Conservation (phyloP, 192 early-diverging fungal genomes). For the Podila clonocystis region DNA sequence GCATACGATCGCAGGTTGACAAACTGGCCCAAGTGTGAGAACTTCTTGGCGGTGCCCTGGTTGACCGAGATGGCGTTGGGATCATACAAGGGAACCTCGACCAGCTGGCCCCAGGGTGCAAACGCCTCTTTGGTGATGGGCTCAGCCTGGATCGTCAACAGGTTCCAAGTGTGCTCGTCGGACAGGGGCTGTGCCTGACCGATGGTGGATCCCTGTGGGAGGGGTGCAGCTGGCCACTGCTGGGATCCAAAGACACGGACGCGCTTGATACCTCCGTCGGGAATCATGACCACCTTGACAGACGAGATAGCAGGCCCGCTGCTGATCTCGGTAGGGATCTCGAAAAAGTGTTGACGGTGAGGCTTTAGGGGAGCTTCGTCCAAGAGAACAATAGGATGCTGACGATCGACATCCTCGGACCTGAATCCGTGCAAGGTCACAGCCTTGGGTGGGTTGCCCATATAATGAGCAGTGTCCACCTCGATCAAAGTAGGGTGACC, state of each 20-base stretch:
- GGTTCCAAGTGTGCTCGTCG: constrained; percentile 21
- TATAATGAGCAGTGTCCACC: constrained; percentile 89
- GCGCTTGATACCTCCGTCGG: constrained; percentile 90
- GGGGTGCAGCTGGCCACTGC: constrained; percentile 30
- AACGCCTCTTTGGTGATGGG: constrained; percentile 76
- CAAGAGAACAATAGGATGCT: constrained; percentile 25
- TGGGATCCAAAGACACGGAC: constrained; percentile 80
- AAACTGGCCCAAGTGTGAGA: constrained; percentile 71
- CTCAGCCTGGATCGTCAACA: constrained; percentile 59
- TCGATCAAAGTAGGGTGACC: constrained; percentile 77
- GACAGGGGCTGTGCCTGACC: constrained; percentile 14
- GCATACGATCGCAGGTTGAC: constrained; percentile 60
- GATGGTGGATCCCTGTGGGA: constrained; percentile 8
- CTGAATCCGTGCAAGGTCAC: constrained; percentile 69
- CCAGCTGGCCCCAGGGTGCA: constrained; percentile 79
- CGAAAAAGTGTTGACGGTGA: constrained; percentile 79
- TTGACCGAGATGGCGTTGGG: constrained; percentile 58
- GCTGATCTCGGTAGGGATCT: constrained; percentile 37
- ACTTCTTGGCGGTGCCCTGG: constrained; percentile 80
- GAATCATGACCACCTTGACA: constrained; percentile 67
- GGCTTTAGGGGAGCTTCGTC: constrained; percentile 51
- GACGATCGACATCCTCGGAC: constrained; percentile 10
- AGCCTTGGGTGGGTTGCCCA: constrained; percentile 88
- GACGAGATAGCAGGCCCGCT: constrained; percentile 48
- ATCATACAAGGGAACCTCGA: constrained; percentile 57